phyloP scores from a whole-genome alignment of 176 grass and related monocot genomes.

The Aegilops tauschii region DNA sequence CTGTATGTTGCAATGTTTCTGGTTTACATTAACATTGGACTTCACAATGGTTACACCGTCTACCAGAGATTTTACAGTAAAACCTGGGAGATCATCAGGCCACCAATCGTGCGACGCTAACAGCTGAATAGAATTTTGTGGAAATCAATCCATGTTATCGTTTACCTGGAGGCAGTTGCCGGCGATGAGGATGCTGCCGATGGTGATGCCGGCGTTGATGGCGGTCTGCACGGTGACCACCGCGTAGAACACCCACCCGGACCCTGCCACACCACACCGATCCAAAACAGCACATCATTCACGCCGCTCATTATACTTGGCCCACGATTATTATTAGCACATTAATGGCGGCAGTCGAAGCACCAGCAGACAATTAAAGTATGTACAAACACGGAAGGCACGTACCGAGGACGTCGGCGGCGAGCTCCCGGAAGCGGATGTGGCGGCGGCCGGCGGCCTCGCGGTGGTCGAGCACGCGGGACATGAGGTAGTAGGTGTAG shows the following conservation, averaged over 20 bases:
- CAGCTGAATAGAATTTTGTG: not conserved
- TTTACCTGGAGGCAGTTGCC: conserved; percentile 63
- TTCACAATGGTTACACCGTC: too few relatives aligned
- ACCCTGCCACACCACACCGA: conserved; percentile 36
- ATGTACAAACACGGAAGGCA: too few relatives aligned
- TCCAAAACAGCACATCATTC: not conserved
- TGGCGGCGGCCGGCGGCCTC: conserved; percentile 65
- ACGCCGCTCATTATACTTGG: not conserved
- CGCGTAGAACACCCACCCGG: conserved; percentile 78
- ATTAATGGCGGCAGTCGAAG: not conserved
- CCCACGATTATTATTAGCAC: not conserved
- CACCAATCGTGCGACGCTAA: too few relatives aligned
- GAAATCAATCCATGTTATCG: too few relatives aligned
- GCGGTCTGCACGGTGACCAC: conserved; percentile 61
- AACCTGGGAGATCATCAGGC: too few relatives aligned
- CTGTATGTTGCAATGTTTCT: too few relatives aligned
- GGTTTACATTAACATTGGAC: too few relatives aligned
- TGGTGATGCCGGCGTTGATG: conserved; percentile 81
- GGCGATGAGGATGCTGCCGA: conserved; percentile 80
- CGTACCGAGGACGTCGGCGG: conserved; percentile 74
- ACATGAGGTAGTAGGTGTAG: conserved; percentile 84
- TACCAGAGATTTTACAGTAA: too few relatives aligned
- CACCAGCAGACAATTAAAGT: not conserved
- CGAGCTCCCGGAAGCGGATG: conserved; percentile 84
- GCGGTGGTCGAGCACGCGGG: conserved; percentile 86